Evolutionary conservation across 1,284 basidiomycete genomes (phyloP).

Genomic region (Fomitopsis betulina): DNA sequence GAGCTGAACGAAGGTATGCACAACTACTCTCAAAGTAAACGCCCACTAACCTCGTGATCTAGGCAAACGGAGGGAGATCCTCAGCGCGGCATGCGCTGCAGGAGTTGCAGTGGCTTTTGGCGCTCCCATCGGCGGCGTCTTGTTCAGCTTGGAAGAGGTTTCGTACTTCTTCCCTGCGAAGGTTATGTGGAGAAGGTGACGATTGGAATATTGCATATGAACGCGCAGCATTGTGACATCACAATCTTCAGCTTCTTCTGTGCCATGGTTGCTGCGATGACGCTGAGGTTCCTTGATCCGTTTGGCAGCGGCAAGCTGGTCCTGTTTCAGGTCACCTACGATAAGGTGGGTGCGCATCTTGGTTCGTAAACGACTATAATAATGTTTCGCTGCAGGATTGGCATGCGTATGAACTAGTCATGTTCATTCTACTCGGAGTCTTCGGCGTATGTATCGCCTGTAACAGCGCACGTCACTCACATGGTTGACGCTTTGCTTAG

Average conservation of each 20-base stretch:
- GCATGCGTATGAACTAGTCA: constrained; percentile 81
- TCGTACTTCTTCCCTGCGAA: constrained; percentile 96
- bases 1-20: constrained; percentile 84
- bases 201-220: neutral
- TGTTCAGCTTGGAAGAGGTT: constrained; percentile 92
- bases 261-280: constrained; percentile 90
- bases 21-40: neutral
- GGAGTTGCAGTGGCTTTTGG: constrained; percentile 92
- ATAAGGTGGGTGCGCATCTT: constrained; percentile 47
- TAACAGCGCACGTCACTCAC: constrained; percentile 2
- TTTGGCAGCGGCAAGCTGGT: constrained; percentile 86
- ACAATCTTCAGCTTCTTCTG: constrained; percentile 76
- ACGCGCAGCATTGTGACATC: neutral
- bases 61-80: constrained; percentile 89
- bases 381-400: constrained; percentile 57
- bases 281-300: constrained; percentile 86
- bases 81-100: constrained; percentile 90
- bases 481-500: constrained; percentile 30
- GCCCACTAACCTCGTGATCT: neutral
- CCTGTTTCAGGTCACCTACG: constrained; percentile 87
- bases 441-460: constrained; percentile 59
- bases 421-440: constrained; percentile 83
- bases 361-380: neutral
- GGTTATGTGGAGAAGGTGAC: constrained; percentile 88
- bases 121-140: constrained; percentile 88